These are phyloP conservation scores for Fusarium austroafricanum DNA, from an alignment of 2,329 filamentous ascomycete genomes.

Conservation along the genomic window DNA sequence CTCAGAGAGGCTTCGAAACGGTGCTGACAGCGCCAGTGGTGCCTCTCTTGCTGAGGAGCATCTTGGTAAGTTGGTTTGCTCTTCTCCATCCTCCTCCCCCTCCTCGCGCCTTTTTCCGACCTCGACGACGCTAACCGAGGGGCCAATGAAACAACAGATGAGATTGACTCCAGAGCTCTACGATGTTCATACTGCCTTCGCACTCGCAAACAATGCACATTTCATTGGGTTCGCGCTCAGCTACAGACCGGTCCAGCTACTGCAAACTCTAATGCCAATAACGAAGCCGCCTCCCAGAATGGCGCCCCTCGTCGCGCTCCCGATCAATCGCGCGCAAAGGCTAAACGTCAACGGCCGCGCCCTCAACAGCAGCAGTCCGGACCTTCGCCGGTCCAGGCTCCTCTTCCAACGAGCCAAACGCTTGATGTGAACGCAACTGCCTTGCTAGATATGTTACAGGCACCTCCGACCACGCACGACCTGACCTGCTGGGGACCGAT, in stretches of 20 bases:
- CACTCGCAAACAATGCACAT: constrained; percentile 47
- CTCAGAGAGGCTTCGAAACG: constrained; percentile 41
- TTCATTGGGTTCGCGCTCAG: constrained; percentile 46
- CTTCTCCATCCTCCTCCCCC: constrained; percentile 12
- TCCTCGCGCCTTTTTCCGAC: constrained; percentile 32
- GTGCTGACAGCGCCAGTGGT: constrained; percentile 33
- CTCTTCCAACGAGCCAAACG: constrained; percentile 38
- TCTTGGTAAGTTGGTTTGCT: constrained; percentile 40
- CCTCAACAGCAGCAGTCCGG: constrained; percentile 38
- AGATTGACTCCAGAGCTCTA: constrained; percentile 45
- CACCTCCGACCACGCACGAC: constrained; percentile 44
- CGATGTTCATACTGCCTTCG: constrained; percentile 47
- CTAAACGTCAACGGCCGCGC: constrained; percentile 45
- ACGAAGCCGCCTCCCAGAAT: constrained; percentile 32
- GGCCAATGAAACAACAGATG: constrained; percentile 39
- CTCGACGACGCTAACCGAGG: constrained; percentile 41
- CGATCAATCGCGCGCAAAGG: constrained; percentile 44
- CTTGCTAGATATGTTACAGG: constrained; percentile 46
- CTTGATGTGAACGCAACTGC: constrained; percentile 46
- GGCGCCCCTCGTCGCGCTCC: constrained; percentile 40
- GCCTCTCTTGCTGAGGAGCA: constrained; percentile 45
- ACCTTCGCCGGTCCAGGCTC: constrained; percentile 38
- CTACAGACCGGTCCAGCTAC: constrained; percentile 42
- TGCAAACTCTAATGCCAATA: constrained; percentile 22
- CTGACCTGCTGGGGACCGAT: constrained; percentile 46